Evolutionary conservation across 352 stramenopile species (phyloP).

Genomic region (Phytophthora nicotianae): DNA sequence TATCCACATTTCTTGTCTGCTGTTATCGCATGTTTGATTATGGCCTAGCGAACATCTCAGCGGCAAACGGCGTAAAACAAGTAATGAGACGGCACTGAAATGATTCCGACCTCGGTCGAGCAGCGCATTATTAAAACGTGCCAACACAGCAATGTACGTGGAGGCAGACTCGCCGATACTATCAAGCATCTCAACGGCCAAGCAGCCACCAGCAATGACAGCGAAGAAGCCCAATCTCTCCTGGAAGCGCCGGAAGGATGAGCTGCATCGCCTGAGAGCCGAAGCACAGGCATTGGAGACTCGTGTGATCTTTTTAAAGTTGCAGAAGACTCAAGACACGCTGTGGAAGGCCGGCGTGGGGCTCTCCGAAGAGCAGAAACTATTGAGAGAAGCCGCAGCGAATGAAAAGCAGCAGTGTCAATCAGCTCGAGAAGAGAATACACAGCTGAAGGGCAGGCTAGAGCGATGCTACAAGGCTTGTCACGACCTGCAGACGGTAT

Average conservation of each 20-base stretch:
- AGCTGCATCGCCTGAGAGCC: conserved; percentile 31
- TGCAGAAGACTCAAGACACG: conserved; percentile 6
- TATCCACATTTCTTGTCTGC: conserved; percentile 2
- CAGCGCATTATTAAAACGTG: conserved; percentile 14
- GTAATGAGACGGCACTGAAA: conserved; percentile 1
- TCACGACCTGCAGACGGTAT: conserved; percentile 15
- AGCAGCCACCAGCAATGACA: neutral
- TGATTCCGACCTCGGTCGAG: conserved; percentile 2
- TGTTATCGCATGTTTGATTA: conserved; percentile 15
- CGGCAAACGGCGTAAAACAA: conserved; percentile 7
- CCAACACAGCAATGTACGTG: conserved; percentile 13
- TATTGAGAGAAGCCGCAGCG: conserved; percentile 8
- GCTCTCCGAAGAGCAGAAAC: conserved; percentile 16
- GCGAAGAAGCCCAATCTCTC: conserved; percentile 37
- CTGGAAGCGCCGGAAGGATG: conserved; percentile 43
- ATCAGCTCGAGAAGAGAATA: conserved; percentile 4
- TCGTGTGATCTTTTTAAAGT: conserved; percentile 31
- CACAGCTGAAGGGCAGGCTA: conserved; percentile 19
- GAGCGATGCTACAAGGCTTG: conserved; percentile 10
- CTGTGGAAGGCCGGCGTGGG: conserved; percentile 7
- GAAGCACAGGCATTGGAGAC: conserved; percentile 37
- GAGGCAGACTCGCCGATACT: neutral
- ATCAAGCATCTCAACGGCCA: neutral
- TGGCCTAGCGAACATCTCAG: conserved; percentile 18
- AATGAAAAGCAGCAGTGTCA: conserved; percentile 11